Conservation (phyloP, 306 rosid species). For the Prunus mume region DNA sequence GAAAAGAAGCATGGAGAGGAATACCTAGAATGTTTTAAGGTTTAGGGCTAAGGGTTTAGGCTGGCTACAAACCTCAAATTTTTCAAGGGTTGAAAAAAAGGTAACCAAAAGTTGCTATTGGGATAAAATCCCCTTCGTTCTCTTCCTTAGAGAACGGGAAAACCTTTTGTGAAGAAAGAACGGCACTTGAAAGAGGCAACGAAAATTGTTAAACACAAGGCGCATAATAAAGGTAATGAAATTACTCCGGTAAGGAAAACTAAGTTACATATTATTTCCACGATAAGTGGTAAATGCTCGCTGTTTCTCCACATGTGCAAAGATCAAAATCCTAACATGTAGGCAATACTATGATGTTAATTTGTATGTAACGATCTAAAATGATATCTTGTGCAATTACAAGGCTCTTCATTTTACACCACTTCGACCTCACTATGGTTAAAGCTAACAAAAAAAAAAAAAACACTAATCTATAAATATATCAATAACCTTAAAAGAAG, state of each 20-base stretch:
- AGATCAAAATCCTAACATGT: constrained; percentile 13
- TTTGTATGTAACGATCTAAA: constrained; percentile 26
- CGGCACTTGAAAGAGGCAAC: not conserved
- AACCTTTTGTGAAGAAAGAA: no score
- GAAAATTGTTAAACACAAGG: not conserved
- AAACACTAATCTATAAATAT: constrained; percentile 46
- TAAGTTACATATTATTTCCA: not conserved
- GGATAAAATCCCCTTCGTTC: no score
- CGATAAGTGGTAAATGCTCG: constrained; percentile 7
- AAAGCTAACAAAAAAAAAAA: constrained; percentile 32
- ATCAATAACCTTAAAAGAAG: constrained; percentile 37
- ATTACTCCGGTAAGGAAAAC: not conserved
- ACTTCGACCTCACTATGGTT: constrained; percentile 44
- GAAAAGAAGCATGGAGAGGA: no score
- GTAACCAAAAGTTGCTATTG: no score
- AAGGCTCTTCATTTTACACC: constrained; percentile 67
- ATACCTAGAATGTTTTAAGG: no score
- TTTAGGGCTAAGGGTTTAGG: no score
- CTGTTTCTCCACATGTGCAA: constrained; percentile 9
- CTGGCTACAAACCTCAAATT: no score
- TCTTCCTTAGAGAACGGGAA: no score
- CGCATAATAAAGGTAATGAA: not conserved
- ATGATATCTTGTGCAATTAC: constrained; percentile 40
- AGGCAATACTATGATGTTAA: constrained; percentile 17
- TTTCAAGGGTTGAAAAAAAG: no score